Percentiles rank a stretch among this genome's conserved stretches.
These are phyloP conservation scores for Suillus clintonianus DNA, from an alignment of 768 basidiomycete genomes.

Conservation along the genomic window DNA sequence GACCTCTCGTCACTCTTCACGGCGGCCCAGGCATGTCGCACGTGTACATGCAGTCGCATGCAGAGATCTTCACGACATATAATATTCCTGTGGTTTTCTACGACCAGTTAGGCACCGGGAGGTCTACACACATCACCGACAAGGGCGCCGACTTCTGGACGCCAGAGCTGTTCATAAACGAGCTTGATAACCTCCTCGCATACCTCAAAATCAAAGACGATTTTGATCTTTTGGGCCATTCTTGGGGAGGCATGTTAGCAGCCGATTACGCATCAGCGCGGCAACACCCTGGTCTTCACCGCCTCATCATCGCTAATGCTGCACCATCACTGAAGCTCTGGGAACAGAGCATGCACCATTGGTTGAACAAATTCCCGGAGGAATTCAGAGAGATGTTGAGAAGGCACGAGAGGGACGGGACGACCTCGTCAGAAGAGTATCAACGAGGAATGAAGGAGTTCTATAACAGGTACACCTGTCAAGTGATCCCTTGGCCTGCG, in stretches of 20 bases:
- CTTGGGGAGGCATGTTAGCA: slow-evolving; percentile 59
- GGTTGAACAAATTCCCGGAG: slow-evolving; percentile 27
- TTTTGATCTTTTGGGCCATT: slow-evolving; percentile 56
- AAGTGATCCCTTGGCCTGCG: slow-evolving; percentile 35
- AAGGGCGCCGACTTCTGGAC: slow-evolving; percentile 44
- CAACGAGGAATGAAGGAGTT: slow-evolving; percentile 29
- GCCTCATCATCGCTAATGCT: slow-evolving; percentile 35
- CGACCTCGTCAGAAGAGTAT: slow-evolving; percentile 35
- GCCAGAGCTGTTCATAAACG: slow-evolving; percentile 52
- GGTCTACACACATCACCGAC: slow-evolving; percentile 44
- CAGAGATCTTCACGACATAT: slow-evolving; percentile 31
- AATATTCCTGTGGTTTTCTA: slow-evolving; percentile 48
- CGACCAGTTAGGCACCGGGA: slow-evolving; percentile 50
- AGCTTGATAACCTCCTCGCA: slow-evolving; percentile 51
- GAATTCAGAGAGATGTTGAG: slow-evolving; percentile 28
- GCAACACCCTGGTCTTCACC: slow-evolving; percentile 39
- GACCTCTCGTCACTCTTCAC: slow-evolving; percentile 45
- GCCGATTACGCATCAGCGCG: slow-evolving; percentile 39
- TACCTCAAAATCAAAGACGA: slow-evolving; percentile 40
- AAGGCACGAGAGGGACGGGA: slow-evolving; percentile 35
- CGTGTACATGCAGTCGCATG: slow-evolving; percentile 41
- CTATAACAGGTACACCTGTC: slow-evolving; percentile 36
- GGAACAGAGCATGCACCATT: slow-evolving; percentile 22
- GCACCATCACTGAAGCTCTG: slow-evolving; percentile 33
- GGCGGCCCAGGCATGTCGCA: slow-evolving; percentile 49